Percentiles rank a stretch among this genome's conserved stretches.
Evolutionary conservation across 192 early-diverging fungal genomes (phyloP).

Genomic region (Obelidium mucronatum): DNA sequence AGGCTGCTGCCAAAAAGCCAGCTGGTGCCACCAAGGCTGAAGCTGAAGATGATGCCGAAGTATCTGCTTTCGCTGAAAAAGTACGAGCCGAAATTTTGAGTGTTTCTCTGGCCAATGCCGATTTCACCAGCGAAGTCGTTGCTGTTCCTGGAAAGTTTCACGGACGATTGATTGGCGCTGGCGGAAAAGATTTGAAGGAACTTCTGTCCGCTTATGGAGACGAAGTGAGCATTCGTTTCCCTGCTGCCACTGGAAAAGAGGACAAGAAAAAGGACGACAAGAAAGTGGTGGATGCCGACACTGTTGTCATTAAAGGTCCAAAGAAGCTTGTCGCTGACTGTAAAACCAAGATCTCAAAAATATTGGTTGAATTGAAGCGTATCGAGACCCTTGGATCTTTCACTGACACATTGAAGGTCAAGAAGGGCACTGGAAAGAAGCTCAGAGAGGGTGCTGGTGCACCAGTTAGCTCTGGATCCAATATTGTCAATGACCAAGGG

Average conservation of each 20-base stretch:
- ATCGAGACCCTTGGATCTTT: constrained; percentile 61
- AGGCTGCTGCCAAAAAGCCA: constrained; percentile 32
- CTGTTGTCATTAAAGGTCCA: constrained; percentile 82
- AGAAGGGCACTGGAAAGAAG: constrained; percentile 48
- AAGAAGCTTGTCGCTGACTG: constrained; percentile 78
- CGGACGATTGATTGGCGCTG: constrained; percentile 76
- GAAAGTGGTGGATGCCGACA: constrained; percentile 50
- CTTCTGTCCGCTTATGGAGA: constrained; percentile 69
- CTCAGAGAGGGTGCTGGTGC: constrained; percentile 36
- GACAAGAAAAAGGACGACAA: constrained; percentile 50
- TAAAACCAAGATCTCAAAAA: constrained; percentile 67
- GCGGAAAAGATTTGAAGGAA: constrained; percentile 75
- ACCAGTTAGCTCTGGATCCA: constrained; percentile 27
- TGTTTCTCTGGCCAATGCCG: constrained; percentile 66
- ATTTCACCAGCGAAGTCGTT: constrained; percentile 67
- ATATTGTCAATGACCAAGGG: constrained; percentile 26
- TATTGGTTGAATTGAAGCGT: constrained; percentile 75
- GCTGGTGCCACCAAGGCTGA: constrained; percentile 40
- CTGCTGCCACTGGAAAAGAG: constrained; percentile 53
- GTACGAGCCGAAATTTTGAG: constrained; percentile 75
- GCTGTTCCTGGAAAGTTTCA: constrained; percentile 80
- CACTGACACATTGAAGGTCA: constrained; percentile 52
- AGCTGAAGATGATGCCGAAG: constrained; percentile 49
- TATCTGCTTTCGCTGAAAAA: constrained; percentile 43
- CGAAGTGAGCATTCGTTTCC: constrained; percentile 77